A percentile compares a stretch with the other conserved stretches of the same genome.
These are phyloP conservation scores for Rhododendron molle DNA, from an alignment of 148 eudicot species.

Conservation along the genomic window DNA sequence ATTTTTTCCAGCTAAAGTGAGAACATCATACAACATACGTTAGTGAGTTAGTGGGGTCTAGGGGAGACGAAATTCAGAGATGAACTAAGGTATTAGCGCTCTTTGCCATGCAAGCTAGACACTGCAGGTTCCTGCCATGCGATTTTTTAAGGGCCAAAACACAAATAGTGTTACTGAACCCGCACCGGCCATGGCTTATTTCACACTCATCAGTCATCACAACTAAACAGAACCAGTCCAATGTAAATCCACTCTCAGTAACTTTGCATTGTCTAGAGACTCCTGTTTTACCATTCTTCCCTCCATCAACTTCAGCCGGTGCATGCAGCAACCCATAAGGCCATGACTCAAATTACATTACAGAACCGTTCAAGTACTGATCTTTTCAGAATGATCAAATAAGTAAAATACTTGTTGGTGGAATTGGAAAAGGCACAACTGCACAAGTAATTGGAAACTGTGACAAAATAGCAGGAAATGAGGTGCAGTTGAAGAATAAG, in stretches of 20 bases:
- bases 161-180: not conserved
- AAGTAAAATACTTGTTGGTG: not conserved
- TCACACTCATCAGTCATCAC: not conserved
- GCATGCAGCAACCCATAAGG: not conserved
- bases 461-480: not conserved
- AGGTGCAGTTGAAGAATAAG: not conserved
- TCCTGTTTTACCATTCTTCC: not conserved
- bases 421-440: not conserved
- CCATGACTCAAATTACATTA: not conserved
- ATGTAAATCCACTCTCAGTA: not conserved
- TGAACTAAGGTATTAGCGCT: not conserved
- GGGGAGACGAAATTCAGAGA: not conserved
- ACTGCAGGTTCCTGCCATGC: not conserved
- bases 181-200: not conserved
- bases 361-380: not conserved
- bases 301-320: not conserved
- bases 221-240: not conserved
- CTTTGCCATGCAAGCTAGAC: not conserved
- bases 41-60: not conserved
- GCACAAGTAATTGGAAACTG: not conserved
- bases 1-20: not conserved
- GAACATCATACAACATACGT: not conserved
- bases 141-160: not conserved
- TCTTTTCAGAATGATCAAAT: not conserved
- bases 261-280: not conserved